Conservation (phyloP, 163 green algal species). For the Scenedesmus sp. region DNA sequence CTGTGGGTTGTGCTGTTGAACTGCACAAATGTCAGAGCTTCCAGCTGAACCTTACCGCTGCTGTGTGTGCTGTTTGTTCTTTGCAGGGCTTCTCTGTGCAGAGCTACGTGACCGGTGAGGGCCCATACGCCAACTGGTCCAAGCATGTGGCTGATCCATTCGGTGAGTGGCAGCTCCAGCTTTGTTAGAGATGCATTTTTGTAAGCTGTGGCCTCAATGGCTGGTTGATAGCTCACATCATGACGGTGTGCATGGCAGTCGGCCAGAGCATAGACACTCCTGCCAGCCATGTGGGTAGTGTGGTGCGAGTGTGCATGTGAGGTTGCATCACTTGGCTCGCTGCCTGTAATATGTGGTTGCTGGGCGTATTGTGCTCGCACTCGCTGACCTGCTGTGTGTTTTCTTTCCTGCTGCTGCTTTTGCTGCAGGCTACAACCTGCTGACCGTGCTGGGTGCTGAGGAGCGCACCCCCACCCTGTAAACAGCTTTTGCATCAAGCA, state of each 20-base stretch:
- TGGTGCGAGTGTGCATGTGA: too few species aligned
- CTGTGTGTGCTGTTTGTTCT: neutral
- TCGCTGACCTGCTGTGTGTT: constrained; percentile 26
- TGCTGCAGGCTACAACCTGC: constrained; percentile 76
- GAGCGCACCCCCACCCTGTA: constrained; percentile 80
- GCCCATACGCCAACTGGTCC: constrained; percentile 93
- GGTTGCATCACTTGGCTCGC: too few species aligned
- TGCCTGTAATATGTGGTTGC: too few species aligned
- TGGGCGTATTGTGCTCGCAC: constrained; percentile 30
- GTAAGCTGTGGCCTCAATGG: too few species aligned
- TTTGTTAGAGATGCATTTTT: constrained; percentile 59
- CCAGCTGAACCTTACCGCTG: neutral
- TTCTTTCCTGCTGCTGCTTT: neutral
- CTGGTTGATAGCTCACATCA: too few species aligned
- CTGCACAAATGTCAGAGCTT: too few species aligned
- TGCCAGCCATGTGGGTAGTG: too few species aligned
- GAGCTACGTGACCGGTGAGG: constrained; percentile 92
- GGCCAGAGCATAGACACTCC: too few species aligned
- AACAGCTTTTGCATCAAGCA: constrained; percentile 28
- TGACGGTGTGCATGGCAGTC: too few species aligned
- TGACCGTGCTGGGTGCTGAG: constrained; percentile 79
- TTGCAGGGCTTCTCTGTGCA: constrained; percentile 88
- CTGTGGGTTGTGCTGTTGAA: too few species aligned
- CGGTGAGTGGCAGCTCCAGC: constrained; percentile 44
- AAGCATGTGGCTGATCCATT: constrained; percentile 94